Evolutionary conservation across 805 yeast species (phyloP).

Genomic region (Candida verbasci): DNA sequence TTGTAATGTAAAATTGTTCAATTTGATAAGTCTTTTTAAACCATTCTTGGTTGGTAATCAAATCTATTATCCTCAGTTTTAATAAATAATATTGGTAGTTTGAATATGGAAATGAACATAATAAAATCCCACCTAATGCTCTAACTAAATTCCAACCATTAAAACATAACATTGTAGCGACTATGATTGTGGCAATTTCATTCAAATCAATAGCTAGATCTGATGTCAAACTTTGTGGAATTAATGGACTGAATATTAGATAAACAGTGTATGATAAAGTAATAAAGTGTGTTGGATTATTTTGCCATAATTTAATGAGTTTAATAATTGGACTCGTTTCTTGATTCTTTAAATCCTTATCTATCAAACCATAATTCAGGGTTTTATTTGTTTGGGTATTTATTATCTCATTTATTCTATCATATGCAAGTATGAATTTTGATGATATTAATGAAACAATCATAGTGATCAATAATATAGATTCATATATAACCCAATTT

Average conservation of each 20-base stretch:
- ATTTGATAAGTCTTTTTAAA: conserved; percentile 50
- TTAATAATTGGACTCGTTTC: conserved; percentile 7
- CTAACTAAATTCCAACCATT: conserved; percentile 52
- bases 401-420: conserved; percentile 31
- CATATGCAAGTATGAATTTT: conserved; percentile 26
- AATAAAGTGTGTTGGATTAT: conserved; percentile 43
- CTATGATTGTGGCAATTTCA: conserved; percentile 42
- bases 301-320: conserved; percentile 16
- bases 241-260: conserved; percentile 36
- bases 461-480: conserved; percentile 18
- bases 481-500: conserved; percentile 28
- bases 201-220: conserved; percentile 33
- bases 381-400: conserved; percentile 9
- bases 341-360: conserved; percentile 4
- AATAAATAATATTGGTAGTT: conserved; percentile 34
- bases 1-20: conserved; percentile 49
- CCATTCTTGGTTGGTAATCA: conserved; percentile 44
- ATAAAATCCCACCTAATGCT: conserved; percentile 47
- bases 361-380: conserved; percentile 10
- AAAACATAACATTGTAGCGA: conserved; percentile 41
- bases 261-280: conserved; percentile 41
- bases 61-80: conserved; percentile 37
- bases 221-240: conserved; percentile 26
- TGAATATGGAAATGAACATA: conserved; percentile 50
- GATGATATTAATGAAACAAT: conserved; percentile 31